Evolutionary conservation across 1,284 basidiomycete species (phyloP).

Genomic region (Singerocomus inundabilis): DNA sequence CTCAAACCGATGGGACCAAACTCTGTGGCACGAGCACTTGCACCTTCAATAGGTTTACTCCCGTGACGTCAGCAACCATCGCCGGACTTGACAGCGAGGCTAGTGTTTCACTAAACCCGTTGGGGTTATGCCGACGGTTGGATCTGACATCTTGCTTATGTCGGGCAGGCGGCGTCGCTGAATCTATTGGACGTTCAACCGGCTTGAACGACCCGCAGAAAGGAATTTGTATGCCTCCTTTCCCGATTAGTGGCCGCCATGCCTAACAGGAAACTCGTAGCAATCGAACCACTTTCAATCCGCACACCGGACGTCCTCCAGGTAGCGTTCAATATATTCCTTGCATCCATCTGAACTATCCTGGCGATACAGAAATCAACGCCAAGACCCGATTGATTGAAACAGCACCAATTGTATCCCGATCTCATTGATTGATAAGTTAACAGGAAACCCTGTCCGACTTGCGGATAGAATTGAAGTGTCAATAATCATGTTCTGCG

Average conservation of each 20-base stretch:
- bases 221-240: neutral
- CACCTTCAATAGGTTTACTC: neutral
- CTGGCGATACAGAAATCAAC: neutral
- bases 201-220: neutral
- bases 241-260: neutral
- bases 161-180: neutral
- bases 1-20: neutral
- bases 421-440: neutral
- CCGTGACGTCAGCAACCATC: constrained; percentile 1
- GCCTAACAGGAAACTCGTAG: neutral
- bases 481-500: no score
- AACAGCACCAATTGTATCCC: neutral
- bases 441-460: no score
- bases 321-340: neutral
- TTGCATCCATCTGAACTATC: neutral
- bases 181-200: neutral
- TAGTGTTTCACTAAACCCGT: constrained; percentile 9
- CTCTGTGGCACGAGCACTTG: neutral
- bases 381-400: neutral
- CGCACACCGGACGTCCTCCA: no score
- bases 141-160: neutral
- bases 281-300: neutral
- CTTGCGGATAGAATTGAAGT: neutral
- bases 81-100: constrained; percentile 4
- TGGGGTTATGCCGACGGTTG: neutral